Conservation (phyloP, 495 filamentous ascomycete genomes). For the Penicillium chermesinum region DNA sequence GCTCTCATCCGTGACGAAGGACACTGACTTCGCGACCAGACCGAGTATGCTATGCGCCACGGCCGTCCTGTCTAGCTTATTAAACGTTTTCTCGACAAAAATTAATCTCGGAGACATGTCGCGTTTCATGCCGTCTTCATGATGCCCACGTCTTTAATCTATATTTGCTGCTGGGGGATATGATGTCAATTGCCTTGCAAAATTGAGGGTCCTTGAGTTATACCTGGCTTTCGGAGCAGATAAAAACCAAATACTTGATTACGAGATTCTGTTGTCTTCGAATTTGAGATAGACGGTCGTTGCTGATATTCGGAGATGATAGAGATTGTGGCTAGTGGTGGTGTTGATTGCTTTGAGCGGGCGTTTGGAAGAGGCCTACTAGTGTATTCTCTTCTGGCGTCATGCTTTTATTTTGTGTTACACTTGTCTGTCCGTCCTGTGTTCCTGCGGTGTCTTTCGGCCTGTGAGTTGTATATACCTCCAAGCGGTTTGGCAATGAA, state of each 20-base stretch:
- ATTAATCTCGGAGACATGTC: neutral
- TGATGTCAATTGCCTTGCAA: neutral
- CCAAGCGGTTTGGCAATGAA: constrained; percentile 38
- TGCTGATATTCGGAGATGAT: constrained; percentile 7
- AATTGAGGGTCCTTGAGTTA: neutral
- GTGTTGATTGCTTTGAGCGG: constrained; percentile 7
- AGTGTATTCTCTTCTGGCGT: constrained; percentile 11
- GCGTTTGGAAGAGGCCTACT: constrained; percentile 11
- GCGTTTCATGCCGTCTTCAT: neutral
- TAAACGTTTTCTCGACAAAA: neutral
- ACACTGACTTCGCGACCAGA: constrained; percentile 53
- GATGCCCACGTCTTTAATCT: constrained; percentile 1
- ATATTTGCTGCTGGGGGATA: neutral
- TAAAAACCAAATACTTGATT: constrained; percentile 12
- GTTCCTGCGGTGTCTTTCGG: constrained; percentile 30
- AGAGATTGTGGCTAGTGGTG: constrained; percentile 14
- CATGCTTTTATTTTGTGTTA: constrained; percentile 11
- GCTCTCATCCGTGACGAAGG: constrained; percentile 94
- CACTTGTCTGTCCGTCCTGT: constrained; percentile 23
- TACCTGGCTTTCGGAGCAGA: constrained; percentile 4
- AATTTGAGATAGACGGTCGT: constrained; percentile 17
- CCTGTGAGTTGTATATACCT: constrained; percentile 46
- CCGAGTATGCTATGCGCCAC: constrained; percentile 40
- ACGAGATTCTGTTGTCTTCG: constrained; percentile 10
- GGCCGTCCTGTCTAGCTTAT: constrained; percentile 23